A percentile compares a stretch with the other conserved stretches of the same genome.
These are phyloP conservation scores for Arthrobotrys sinensis DNA, from an alignment of 2,329 filamentous ascomycete species.

Conservation along the genomic window DNA sequence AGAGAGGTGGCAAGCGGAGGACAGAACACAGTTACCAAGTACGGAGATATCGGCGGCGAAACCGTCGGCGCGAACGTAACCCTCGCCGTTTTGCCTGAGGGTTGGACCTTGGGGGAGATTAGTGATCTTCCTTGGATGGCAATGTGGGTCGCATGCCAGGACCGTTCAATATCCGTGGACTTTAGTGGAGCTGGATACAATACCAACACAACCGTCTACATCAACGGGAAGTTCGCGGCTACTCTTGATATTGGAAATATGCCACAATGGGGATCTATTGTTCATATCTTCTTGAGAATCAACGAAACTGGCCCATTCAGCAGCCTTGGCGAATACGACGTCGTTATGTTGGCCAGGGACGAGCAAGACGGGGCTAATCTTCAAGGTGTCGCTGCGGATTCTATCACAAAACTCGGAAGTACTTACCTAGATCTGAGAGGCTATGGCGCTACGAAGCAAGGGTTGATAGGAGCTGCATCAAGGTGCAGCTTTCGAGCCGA, in stretches of 20 bases:
- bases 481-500: not conserved
- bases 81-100: not conserved
- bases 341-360: not conserved
- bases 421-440: not conserved
- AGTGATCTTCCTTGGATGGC: conserved; percentile 10
- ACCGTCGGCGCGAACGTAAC: not conserved
- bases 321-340: conserved; percentile 3
- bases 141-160: conserved; percentile 1
- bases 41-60: not conserved
- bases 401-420: not conserved
- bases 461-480: not conserved
- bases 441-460: not conserved
- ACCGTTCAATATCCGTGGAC: not conserved
- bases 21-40: not conserved
- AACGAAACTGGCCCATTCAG: conserved; percentile 1
- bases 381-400: not conserved
- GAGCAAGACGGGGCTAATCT: not conserved
- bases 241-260: not conserved
- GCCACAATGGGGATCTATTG: conserved; percentile 8
- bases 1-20: not conserved
- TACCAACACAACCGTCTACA: not conserved
- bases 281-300: not conserved
- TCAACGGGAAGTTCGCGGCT: not conserved
- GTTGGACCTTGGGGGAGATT: not conserved
- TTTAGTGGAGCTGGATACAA: not conserved